Evolutionary conservation across 495 filamentous ascomycete genomes (phyloP).

Genomic region (Choiromyces venosus): DNA sequence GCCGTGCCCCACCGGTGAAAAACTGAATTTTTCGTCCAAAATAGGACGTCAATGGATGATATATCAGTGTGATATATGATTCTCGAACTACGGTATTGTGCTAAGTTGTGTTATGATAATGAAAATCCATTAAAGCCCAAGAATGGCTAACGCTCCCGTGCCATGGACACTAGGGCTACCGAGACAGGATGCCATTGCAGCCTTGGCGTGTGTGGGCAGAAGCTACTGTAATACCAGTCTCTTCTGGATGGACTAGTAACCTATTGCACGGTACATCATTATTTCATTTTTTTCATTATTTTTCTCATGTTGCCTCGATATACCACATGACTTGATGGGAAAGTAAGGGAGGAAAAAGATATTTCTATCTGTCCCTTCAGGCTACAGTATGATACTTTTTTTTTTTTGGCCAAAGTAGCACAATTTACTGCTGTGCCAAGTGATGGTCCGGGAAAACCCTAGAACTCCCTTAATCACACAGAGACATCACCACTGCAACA

Average conservation of each 20-base stretch:
- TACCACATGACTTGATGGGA: neutral
- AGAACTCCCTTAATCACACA: neutral
- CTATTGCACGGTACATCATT: neutral
- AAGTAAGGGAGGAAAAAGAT: neutral
- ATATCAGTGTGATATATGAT: neutral
- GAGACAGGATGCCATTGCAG: neutral
- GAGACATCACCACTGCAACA: neutral
- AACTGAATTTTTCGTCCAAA: neutral
- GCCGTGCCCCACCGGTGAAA: neutral
- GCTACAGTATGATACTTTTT: neutral
- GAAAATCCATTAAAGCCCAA: neutral
- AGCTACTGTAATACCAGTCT: neutral
- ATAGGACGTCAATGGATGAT: neutral
- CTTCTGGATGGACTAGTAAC: neutral
- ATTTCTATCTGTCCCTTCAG: neutral
- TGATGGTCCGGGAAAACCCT: neutral
- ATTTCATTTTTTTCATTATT: neutral
- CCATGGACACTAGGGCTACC: neutral
- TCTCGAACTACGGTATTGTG: neutral
- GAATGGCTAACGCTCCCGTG: conserved; percentile 1
- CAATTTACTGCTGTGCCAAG: neutral
- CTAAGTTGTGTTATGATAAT: neutral
- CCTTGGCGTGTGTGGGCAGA: neutral
- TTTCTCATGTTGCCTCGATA: neutral
- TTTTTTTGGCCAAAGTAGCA: neutral